A percentile compares a stretch with the other conserved stretches of the same genome.
Conservation (phyloP, 2,329 filamentous ascomycete genomes). For the Tolypocladium guangdongense region DNA sequence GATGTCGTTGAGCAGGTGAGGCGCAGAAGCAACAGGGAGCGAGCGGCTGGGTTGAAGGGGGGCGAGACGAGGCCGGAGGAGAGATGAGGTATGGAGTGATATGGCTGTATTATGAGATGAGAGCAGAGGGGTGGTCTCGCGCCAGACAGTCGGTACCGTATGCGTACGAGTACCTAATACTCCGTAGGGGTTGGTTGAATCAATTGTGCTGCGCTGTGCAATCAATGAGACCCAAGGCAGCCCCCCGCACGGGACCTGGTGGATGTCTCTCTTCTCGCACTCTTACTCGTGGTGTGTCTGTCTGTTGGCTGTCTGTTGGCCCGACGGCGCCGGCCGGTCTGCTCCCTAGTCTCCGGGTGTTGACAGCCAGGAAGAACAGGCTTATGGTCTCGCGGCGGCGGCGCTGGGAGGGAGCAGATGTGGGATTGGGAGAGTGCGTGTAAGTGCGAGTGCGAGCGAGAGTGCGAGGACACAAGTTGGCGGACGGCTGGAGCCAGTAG, state of each 20-base stretch:
- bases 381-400: neutral
- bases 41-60: neutral
- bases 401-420: neutral
- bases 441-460: neutral
- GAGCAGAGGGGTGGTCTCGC: constrained; percentile 2
- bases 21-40: neutral
- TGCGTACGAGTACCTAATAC: neutral
- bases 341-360: neutral
- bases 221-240: constrained; percentile 1
- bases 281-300: constrained; percentile 9
- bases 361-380: neutral
- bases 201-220: constrained; percentile 3
- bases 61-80: neutral
- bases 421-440: neutral
- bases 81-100: neutral
- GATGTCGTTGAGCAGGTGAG: neutral
- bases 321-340: constrained; percentile 1
- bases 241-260: constrained; percentile 8
- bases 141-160: constrained; percentile 3
- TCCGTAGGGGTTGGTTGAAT: constrained; percentile 5
- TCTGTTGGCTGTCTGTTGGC: neutral
- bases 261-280: constrained; percentile 12
- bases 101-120: constrained; percentile 3
- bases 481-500: neutral
- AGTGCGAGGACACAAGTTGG: neutral